Evolutionary conservation across 2,329 filamentous ascomycete species (phyloP), one percentile per base, ranked within the genome.

Genomic region (Cladorrhinum sp.): DNA sequence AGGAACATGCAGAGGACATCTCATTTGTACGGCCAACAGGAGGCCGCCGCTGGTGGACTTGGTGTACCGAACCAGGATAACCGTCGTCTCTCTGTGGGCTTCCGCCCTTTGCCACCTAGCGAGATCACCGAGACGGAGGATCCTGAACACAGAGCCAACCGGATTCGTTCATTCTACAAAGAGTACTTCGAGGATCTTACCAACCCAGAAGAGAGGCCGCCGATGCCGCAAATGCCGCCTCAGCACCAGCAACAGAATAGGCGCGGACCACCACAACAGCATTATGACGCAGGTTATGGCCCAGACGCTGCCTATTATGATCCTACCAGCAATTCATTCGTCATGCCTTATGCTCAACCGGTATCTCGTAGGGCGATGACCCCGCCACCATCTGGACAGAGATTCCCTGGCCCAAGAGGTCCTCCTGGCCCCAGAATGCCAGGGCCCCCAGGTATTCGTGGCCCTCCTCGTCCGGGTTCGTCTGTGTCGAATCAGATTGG

Each of bases 101-200:
- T 96, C 74, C 89, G 95, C 16, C 95, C 95, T 21, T 82, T 99
- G 64, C 95, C 95, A 4, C 91, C 92, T 36, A 88, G 93, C 70
- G 90, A 96, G 65, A 86, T 91, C 58, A 82, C 81, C 28, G 86
- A 88, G 49, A 85, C 88, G 2, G 95, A 98, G 72, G 94, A 97
- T 72, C 92, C 95, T 0, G 95, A 98, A 74, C 88, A 94, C 71
- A 87, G 95, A 70, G 95, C 95, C 65, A 98, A 97, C 79, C 88
- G 95, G 61, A 99, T 99, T 67, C 86, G 95, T 73, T 99, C 95
- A 3, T 99, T 99, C 80, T 99, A 99, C 80, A 97, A 97, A 79
- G 95, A 99, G 73, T 99, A 99, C 78, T 99, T 99, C 69, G 95
- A 98, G 67, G 94, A 97, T 48, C 42, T 46, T 10, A 86, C 81